A percentile compares a stretch with the other conserved stretches of the same genome.
phyloP scores from a whole-genome alignment of 2,329 filamentous ascomycete species.

The Kalaharituber pfeilii region DNA sequence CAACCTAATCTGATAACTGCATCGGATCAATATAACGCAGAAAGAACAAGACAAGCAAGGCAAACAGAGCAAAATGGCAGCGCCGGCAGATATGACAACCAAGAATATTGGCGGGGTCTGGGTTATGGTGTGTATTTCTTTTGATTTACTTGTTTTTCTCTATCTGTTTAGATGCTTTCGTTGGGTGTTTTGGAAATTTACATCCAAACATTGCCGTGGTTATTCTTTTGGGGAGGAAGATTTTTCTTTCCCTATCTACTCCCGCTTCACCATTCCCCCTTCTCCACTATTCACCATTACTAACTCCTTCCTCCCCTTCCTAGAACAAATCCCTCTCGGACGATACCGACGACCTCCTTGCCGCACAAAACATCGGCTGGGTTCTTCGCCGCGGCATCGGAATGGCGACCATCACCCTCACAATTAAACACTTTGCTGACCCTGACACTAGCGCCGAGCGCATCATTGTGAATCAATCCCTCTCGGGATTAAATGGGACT shows the following conservation, averaged over 20 bases:
- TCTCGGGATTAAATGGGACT: slow-evolving; percentile 52
- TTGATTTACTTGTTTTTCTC: background rate
- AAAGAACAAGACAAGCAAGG: background rate
- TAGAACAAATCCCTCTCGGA: slow-evolving; percentile 64
- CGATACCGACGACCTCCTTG: slow-evolving; percentile 48
- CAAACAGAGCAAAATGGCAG: slow-evolving; percentile 43
- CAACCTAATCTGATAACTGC: too few relatives aligned
- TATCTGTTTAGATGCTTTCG: too few relatives aligned
- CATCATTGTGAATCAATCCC: slow-evolving; percentile 55
- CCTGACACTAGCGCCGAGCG: slow-evolving; percentile 34
- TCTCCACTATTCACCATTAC: background rate
- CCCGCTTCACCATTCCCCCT: too few relatives aligned
- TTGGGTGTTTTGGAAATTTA: too few relatives aligned
- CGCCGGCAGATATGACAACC: slow-evolving; percentile 48
- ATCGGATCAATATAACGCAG: too few relatives aligned
- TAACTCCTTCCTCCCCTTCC: background rate
- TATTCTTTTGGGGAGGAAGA: too few relatives aligned
- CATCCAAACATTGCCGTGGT: too few relatives aligned
- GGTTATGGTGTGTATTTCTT: slow-evolving; percentile 40
- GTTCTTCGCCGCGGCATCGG: slow-evolving; percentile 54
- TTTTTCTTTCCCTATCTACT: too few relatives aligned
- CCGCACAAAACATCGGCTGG: slow-evolving; percentile 51
- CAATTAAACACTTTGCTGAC: slow-evolving; percentile 30
- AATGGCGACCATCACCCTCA: slow-evolving; percentile 46
- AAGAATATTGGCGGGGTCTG: slow-evolving; percentile 53